Percentiles rank a stretch among this genome's conserved stretches.
These are phyloP conservation scores for Mucuna pruriens DNA, from an alignment of 306 rosid species.

Conservation along the genomic window DNA sequence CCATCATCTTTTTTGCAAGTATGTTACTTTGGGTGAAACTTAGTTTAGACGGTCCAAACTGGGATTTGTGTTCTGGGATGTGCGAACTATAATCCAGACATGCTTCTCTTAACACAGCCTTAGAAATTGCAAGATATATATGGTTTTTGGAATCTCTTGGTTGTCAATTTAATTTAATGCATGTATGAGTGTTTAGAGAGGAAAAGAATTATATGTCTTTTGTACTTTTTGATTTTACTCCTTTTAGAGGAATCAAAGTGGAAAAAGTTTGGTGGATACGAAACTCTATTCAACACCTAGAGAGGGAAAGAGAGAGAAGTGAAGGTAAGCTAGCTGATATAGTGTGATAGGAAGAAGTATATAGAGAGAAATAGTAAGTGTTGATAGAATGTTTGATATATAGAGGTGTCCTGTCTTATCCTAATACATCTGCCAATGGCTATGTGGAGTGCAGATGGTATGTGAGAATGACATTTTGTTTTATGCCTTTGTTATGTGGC, in stretches of 20 bases:
- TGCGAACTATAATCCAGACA: not conserved
- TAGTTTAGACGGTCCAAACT: too few relatives aligned
- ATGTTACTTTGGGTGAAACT: too few relatives aligned
- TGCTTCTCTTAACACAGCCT: not conserved
- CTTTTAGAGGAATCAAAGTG: not conserved
- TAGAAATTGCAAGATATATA: not conserved
- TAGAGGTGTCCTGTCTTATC: not conserved
- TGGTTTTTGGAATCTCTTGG: not conserved
- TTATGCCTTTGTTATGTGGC: not conserved
- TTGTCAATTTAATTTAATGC: not conserved
- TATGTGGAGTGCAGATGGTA: not conserved
- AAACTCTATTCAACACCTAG: too few relatives aligned
- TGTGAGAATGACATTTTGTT: not conserved
- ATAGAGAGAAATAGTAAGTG: too few relatives aligned
- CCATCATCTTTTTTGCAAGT: too few relatives aligned
- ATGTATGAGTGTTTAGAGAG: not conserved
- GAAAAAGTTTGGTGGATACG: too few relatives aligned
- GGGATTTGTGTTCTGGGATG: not conserved
- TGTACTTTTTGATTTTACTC: not conserved
- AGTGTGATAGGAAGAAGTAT: too few relatives aligned
- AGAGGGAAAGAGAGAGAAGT: too few relatives aligned
- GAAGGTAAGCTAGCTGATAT: too few relatives aligned
- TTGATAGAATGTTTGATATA: too few relatives aligned
- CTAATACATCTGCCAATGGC: not conserved
- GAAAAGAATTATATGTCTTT: too few relatives aligned